Evolutionary conservation across 179 eudicot species (phyloP).

Genomic region (Spinacia oleracea): DNA sequence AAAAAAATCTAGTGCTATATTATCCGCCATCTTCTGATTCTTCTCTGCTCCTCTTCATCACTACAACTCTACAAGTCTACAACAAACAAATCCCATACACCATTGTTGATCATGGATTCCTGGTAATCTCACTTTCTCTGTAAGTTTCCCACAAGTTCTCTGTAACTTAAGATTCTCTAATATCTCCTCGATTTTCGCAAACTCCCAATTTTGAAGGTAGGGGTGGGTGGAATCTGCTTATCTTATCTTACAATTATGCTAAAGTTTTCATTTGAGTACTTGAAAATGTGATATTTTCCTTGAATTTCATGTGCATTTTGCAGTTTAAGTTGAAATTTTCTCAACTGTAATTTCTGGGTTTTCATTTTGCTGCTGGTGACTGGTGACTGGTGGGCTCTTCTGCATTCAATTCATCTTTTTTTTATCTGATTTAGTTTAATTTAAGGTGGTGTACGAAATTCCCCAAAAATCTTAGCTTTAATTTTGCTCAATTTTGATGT

Average conservation of each 20-base stretch:
- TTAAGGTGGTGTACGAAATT: neutral
- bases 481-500: neutral
- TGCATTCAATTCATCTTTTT: neutral
- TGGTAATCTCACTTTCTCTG: neutral
- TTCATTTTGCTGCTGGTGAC: neutral
- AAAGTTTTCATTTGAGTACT: neutral
- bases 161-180: constrained; percentile 9
- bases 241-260: neutral
- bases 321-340: neutral
- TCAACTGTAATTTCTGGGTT: neutral
- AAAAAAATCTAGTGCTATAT: neutral
- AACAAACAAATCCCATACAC: neutral
- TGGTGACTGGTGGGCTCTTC: neutral
- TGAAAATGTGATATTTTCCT: neutral
- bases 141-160: neutral
- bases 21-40: constrained; percentile 4
- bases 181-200: constrained; percentile 9
- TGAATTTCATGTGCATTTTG: neutral
- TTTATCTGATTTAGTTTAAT: neutral
- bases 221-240: neutral
- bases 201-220: neutral
- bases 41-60: neutral
- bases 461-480: neutral
- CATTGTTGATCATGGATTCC: neutral
- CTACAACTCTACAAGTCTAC: too few relatives aligned